Evolutionary conservation across 768 basidiomycete species (phyloP).

Genomic region (Zangia roseola): DNA sequence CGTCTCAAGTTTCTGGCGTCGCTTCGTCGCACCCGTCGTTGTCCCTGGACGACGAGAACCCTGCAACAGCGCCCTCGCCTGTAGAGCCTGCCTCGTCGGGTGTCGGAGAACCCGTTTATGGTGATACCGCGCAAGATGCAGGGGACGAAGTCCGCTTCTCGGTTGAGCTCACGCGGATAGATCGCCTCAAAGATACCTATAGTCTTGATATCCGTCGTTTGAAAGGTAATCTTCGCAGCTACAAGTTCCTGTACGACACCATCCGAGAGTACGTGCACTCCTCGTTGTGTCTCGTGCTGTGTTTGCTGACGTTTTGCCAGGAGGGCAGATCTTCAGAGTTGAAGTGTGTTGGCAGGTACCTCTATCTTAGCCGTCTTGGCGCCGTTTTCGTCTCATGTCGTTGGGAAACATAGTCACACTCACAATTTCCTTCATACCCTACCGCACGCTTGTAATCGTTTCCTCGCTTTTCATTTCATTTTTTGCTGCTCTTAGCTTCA

Average conservation of each 20-base stretch:
- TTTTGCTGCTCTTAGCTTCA: background rate
- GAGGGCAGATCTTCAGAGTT: constrained; percentile 39
- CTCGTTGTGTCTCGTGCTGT: constrained; percentile 8
- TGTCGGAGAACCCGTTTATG: constrained; percentile 65
- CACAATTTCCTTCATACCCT: constrained; percentile 29
- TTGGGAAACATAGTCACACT: constrained; percentile 4
- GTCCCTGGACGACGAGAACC: constrained; percentile 48
- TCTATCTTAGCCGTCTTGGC: constrained; percentile 7
- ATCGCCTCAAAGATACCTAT: constrained; percentile 87
- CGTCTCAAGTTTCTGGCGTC: constrained; percentile 65
- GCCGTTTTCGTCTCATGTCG: background rate
- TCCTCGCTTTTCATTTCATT: background rate
- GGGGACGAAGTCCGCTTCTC: constrained; percentile 97
- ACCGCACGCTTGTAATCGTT: constrained; percentile 25
- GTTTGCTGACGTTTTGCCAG: constrained; percentile 20
- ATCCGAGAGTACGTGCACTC: constrained; percentile 70
- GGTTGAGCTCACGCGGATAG: constrained; percentile 89
- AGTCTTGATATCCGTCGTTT: constrained; percentile 89
- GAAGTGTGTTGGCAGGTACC: constrained; percentile 27
- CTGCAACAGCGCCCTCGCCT: constrained; percentile 20
- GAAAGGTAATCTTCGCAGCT: constrained; percentile 91
- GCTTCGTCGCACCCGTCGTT: constrained; percentile 41
- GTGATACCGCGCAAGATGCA: constrained; percentile 74
- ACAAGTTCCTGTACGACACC: constrained; percentile 88
- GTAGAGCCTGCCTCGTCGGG: constrained; percentile 37